These are phyloP conservation scores for Alternaria atra DNA, from an alignment of 2,329 filamentous ascomycete genomes.

Conservation along the genomic window DNA sequence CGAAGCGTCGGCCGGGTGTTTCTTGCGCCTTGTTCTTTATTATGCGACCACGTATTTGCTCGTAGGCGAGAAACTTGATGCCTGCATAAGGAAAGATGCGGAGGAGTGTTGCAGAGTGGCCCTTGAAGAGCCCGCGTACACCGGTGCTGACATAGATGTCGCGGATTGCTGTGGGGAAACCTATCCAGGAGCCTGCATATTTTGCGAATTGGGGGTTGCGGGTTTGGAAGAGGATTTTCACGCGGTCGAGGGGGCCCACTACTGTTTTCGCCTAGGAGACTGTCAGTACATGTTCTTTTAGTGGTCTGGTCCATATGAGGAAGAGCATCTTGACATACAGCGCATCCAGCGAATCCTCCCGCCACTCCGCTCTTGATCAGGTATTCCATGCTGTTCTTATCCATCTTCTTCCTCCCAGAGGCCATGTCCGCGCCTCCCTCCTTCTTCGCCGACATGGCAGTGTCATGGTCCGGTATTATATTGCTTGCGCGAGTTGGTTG, in stretches of 20 bases:
- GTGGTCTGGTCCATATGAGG: not conserved
- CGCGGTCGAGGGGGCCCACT: slow-evolving; percentile 93
- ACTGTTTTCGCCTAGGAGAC: slow-evolving; percentile 83
- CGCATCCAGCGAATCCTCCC: slow-evolving; percentile 90
- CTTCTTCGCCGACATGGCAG: slow-evolving; percentile 55
- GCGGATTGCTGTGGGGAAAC: slow-evolving; percentile 80
- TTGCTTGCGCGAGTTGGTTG: slow-evolving; percentile 29
- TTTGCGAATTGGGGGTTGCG: slow-evolving; percentile 93
- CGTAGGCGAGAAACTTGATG: slow-evolving; percentile 98
- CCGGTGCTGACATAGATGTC: slow-evolving; percentile 85
- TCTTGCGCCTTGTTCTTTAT: slow-evolving; percentile 79
- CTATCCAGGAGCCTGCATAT: slow-evolving; percentile 89
- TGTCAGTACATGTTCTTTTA: slow-evolving; percentile 15
- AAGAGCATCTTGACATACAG: slow-evolving; percentile 64
- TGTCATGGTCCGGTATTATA: slow-evolving; percentile 59
- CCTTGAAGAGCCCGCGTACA: slow-evolving; percentile 80
- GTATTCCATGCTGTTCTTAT: slow-evolving; percentile 84
- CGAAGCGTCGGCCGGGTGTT: slow-evolving; percentile 77
- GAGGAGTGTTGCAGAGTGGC: slow-evolving; percentile 91
- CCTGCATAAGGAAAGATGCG: slow-evolving; percentile 97
- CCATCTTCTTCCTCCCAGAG: slow-evolving; percentile 52
- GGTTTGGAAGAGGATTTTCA: slow-evolving; percentile 98
- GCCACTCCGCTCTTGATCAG: slow-evolving; percentile 83
- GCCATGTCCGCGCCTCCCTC: slow-evolving; percentile 8
- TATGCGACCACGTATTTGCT: slow-evolving; percentile 84